A percentile compares a stretch with the other conserved stretches of the same genome.
These are phyloP conservation scores for Vanderwaltozyma verrucispora DNA, from an alignment of 805 yeast genomes.

Conservation along the genomic window DNA sequence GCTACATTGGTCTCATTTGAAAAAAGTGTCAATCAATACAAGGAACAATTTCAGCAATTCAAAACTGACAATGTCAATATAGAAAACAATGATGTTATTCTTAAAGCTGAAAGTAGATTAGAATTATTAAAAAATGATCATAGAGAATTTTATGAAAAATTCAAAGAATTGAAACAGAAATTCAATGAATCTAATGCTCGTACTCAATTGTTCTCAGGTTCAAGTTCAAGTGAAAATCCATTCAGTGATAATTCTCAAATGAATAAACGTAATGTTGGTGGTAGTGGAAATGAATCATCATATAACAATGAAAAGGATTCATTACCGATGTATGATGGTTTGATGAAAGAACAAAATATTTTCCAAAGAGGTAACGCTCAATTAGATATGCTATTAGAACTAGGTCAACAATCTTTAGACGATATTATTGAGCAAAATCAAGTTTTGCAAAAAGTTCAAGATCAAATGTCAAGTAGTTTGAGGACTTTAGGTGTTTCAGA, in stretches of 20 bases:
- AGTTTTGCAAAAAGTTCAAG: conserved; percentile 50
- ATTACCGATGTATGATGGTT: conserved; percentile 43
- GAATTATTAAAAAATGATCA: conserved; percentile 39
- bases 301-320: conserved; percentile 2
- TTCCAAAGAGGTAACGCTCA: conserved; percentile 65
- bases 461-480: conserved; percentile 54
- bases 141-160: conserved; percentile 23
- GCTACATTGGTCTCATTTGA: conserved; percentile 60
- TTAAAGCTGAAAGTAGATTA: conserved; percentile 53
- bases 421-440: conserved; percentile 81
- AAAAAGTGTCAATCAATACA: conserved; percentile 58
- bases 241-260: conserved; percentile 18
- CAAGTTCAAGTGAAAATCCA: conserved; percentile 13
- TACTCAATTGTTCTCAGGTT: conserved; percentile 16
- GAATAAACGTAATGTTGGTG: conserved; percentile 25
- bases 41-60: conserved; percentile 35
- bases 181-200: conserved; percentile 19
- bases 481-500: conserved; percentile 79
- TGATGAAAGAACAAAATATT: conserved; percentile 55
- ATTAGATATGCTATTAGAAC: conserved; percentile 79
- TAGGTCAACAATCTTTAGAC: conserved; percentile 78
- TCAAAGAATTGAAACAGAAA: conserved; percentile 27
- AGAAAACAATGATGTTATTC: conserved; percentile 7
- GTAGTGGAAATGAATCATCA: too few species aligned
- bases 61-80: conserved; percentile 1